phyloP scores from a whole-genome alignment of 2,329 filamentous ascomycete species.

The Beauveria bassiana region DNA sequence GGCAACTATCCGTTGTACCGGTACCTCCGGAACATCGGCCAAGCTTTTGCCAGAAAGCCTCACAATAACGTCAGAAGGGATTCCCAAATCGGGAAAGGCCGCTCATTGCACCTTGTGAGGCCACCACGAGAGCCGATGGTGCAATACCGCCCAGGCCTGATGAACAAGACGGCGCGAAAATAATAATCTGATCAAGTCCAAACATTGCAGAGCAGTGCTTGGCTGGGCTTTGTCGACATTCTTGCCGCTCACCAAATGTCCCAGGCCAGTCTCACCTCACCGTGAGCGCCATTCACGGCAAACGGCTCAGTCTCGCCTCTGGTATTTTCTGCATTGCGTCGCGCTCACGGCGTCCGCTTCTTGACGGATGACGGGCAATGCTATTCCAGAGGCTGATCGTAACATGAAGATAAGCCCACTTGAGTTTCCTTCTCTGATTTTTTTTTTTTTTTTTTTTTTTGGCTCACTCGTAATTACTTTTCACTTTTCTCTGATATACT shows the following conservation, averaged over 20 bases:
- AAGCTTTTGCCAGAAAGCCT: constrained; percentile 9
- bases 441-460: too few species aligned
- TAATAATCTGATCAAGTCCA: too few species aligned
- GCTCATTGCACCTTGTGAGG: neutral
- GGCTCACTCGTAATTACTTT: too few species aligned
- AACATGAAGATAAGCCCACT: too few species aligned
- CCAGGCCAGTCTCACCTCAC: neutral
- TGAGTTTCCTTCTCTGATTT: too few species aligned
- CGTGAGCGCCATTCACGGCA: neutral
- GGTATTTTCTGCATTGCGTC: too few species aligned
- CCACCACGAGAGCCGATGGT: constrained; percentile 6
- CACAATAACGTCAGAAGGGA: constrained; percentile 1
- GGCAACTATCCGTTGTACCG: neutral
- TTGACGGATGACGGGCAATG: too few species aligned
- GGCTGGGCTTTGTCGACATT: constrained; percentile 1
- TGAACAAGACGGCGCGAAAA: too few species aligned
- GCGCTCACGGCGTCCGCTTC: too few species aligned
- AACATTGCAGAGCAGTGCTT: neutral
- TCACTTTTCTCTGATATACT: too few species aligned
- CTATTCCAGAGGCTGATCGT: too few species aligned
- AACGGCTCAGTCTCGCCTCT: too few species aligned
- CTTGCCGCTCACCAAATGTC: neutral
- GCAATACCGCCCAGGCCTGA: constrained; percentile 8
- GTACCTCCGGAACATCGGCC: constrained; percentile 10
- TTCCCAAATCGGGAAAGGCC: constrained; percentile 2